A percentile compares a stretch with the other conserved stretches of the same genome.
These are phyloP conservation scores for Achlya hypogyna DNA, from an alignment of 352 stramenopile species.

Conservation along the genomic window DNA sequence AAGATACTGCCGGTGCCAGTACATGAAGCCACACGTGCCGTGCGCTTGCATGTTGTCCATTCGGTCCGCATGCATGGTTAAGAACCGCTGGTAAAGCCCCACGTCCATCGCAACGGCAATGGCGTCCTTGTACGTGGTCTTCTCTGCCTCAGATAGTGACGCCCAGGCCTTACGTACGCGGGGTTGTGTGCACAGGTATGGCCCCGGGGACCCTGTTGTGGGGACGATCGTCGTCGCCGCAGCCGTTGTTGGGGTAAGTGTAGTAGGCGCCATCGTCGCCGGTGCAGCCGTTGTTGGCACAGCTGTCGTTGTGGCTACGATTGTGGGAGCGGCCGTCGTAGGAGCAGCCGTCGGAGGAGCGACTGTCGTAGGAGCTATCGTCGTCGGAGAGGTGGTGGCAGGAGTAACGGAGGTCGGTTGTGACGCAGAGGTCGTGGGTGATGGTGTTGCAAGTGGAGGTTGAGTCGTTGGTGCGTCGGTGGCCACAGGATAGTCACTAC, in stretches of 20 bases:
- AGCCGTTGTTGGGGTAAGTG: not conserved
- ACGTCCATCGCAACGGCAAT: slow-evolving; percentile 43
- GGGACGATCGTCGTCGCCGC: not conserved
- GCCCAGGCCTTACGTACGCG: slow-evolving; percentile 46
- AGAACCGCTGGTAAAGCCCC: slow-evolving; percentile 42
- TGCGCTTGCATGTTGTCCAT: slow-evolving; percentile 40
- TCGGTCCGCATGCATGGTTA: slow-evolving; percentile 42
- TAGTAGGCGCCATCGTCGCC: not conserved
- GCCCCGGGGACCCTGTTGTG: no score
- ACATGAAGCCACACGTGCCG: slow-evolving; percentile 52
- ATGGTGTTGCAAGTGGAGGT: no score
- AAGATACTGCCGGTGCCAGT: slow-evolving; percentile 57
- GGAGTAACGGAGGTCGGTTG: no score
- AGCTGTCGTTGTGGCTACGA: not conserved
- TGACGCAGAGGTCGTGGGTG: no score
- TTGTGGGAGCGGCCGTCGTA: not conserved
- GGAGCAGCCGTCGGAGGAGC: not conserved
- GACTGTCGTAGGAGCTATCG: no score
- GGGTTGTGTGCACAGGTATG: not conserved
- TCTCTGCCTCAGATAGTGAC: slow-evolving; percentile 27
- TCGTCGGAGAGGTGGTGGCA: no score
- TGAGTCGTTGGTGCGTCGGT: no score
- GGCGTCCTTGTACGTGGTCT: slow-evolving; percentile 34
- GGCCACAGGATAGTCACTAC: no score
- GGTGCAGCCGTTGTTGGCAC: not conserved